These are phyloP conservation scores for Aspergillus sp. DNA, from an alignment of 2,329 filamentous ascomycete species.

Conservation along the genomic window DNA sequence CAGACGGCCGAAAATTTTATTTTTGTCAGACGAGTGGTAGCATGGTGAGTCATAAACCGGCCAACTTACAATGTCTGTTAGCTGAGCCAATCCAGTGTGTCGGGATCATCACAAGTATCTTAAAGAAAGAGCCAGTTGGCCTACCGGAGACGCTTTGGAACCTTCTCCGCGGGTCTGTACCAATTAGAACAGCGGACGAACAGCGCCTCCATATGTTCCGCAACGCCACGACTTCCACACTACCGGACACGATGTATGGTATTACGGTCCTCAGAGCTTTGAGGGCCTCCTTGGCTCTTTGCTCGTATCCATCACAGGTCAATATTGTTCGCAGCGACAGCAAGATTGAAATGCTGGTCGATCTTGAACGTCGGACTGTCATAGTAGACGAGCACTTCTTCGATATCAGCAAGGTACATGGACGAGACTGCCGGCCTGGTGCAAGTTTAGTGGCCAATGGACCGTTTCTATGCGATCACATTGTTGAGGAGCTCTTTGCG, in stretches of 20 bases:
- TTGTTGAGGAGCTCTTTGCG: neutral
- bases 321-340: neutral
- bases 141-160: neutral
- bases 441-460: neutral
- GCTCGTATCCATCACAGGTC: neutral
- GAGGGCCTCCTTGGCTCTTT: neutral
- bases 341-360: neutral
- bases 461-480: neutral
- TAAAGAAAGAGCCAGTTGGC: neutral
- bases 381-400: neutral
- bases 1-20: neutral
- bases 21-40: neutral
- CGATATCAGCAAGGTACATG: slow-evolving; percentile 1
- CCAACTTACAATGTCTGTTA: neutral
- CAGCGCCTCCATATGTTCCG: neutral
- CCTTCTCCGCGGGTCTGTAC: neutral
- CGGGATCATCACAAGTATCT: neutral
- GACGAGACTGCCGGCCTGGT: neutral
- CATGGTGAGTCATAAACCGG: neutral
- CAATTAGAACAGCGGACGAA: neutral
- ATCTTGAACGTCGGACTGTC: neutral
- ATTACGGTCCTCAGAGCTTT: neutral
- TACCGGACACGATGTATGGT: neutral
- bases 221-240: neutral
- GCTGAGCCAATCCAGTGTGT: neutral